A percentile compares a stretch with the other conserved stretches of the same genome.
phyloP scores from a whole-genome alignment of 2,329 filamentous ascomycete species.

The Colletotrichum horii region DNA sequence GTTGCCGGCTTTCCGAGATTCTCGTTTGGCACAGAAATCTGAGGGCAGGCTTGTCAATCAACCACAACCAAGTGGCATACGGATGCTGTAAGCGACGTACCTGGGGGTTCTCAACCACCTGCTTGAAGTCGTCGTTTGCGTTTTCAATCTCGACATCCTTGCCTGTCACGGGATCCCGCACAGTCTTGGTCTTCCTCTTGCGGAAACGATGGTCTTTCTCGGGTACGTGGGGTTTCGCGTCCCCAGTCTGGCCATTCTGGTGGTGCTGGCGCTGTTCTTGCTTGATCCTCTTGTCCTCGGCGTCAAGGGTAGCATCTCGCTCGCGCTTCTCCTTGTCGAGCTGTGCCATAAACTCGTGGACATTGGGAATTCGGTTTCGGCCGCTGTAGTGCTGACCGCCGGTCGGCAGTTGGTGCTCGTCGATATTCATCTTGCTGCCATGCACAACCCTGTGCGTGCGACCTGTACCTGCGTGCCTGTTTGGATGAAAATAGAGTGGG shows the following conservation, averaged over 20 bases:
- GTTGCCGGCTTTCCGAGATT: constrained; percentile 80
- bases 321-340: constrained; percentile 81
- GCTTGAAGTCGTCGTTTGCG: constrained; percentile 71
- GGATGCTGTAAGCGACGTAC: constrained; percentile 43
- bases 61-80: not conserved
- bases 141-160: constrained; percentile 87
- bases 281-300: constrained; percentile 47
- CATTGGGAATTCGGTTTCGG: constrained; percentile 83
- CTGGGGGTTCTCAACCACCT: constrained; percentile 73
- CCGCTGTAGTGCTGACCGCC: constrained; percentile 79
- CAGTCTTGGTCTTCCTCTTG: constrained; percentile 65
- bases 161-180: constrained; percentile 89
- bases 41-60: not conserved
- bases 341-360: constrained; percentile 80
- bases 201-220: constrained; percentile 38
- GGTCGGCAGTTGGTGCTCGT: constrained; percentile 47
- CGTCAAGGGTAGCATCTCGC: constrained; percentile 75
- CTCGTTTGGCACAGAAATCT: constrained; percentile 87
- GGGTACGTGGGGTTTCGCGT: constrained; percentile 45
- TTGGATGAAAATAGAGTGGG: not conserved
- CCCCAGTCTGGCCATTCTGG: constrained; percentile 4
- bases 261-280: constrained; percentile 14
- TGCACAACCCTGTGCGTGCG: not conserved
- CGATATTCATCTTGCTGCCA: constrained; percentile 37
- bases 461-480: not conserved